These are phyloP conservation scores for Wolfiporia cocos DNA, from an alignment of 1,284 basidiomycete species.

Conservation along the genomic window DNA sequence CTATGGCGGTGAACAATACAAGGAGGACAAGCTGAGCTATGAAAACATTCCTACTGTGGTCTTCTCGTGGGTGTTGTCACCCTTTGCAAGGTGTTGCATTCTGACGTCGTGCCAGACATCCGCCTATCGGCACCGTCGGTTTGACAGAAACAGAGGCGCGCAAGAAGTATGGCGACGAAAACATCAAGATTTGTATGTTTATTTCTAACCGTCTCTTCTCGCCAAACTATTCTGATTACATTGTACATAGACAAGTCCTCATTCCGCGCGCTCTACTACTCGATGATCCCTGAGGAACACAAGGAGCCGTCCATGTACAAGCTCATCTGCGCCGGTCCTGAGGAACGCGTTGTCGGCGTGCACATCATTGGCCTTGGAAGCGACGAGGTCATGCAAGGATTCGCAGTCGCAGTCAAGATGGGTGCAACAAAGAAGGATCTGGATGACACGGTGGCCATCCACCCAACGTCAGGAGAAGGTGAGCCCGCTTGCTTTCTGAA, in stretches of 20 bases:
- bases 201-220: conserved; percentile 1
- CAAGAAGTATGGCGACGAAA: conserved; percentile 79
- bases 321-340: conserved; percentile 79
- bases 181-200: conserved; percentile 86
- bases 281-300: conserved; percentile 80
- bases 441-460: conserved; percentile 89
- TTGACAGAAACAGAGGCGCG: conserved; percentile 88
- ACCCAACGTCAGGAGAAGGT: conserved; percentile 79
- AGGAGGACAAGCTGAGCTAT: conserved; percentile 86
- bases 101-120: conserved; percentile 53
- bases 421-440: conserved; percentile 84
- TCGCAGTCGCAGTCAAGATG: conserved; percentile 95
- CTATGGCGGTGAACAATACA: conserved; percentile 82
- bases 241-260: conserved; percentile 54
- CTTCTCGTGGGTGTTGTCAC: conserved; percentile 70
- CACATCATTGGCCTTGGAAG: conserved; percentile 90
- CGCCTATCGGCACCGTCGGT: conserved; percentile 88
- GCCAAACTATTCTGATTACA: background rate
- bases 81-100: conserved; percentile 1
- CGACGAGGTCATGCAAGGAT: conserved; percentile 93
- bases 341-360: conserved; percentile 92
- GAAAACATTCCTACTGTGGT: conserved; percentile 91
- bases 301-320: conserved; percentile 95
- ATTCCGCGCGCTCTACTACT: conserved; percentile 85
- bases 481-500: conserved; percentile 17